These are phyloP conservation scores for Somion occarium DNA, from an alignment of 1,284 basidiomycete species.

Conservation along the genomic window DNA sequence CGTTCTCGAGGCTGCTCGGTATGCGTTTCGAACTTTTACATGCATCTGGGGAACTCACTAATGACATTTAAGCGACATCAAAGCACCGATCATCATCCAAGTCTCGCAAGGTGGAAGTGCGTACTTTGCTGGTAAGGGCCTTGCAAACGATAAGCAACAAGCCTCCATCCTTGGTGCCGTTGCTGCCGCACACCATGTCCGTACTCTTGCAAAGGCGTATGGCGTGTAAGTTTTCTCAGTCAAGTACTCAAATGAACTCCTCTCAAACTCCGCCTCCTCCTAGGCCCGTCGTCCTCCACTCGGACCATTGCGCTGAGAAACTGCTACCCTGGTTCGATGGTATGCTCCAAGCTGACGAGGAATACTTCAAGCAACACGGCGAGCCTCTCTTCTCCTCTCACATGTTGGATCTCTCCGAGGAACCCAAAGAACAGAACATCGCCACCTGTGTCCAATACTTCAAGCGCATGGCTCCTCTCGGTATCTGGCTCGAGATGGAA, in stretches of 20 bases:
- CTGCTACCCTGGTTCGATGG: constrained; percentile 99
- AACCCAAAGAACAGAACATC: constrained; percentile 98
- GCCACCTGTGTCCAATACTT: constrained; percentile 93
- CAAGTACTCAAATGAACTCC: not conserved
- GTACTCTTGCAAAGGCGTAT: constrained; percentile 84
- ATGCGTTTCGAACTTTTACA: constrained; percentile 13
- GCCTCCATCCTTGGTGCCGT: constrained; percentile 93
- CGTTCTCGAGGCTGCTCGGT: constrained; percentile 86
- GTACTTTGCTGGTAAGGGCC: constrained; percentile 96
- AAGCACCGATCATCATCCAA: constrained; percentile 97
- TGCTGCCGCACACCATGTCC: constrained; percentile 92
- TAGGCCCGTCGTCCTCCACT: constrained; percentile 96
- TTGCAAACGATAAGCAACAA: constrained; percentile 93
- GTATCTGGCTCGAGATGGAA: constrained; percentile 99
- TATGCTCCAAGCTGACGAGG: constrained; percentile 97
- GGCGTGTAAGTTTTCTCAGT: constrained; percentile 66
- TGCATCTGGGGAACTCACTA: not conserved
- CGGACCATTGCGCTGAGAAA: constrained; percentile 98
- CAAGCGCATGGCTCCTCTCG: constrained; percentile 89
- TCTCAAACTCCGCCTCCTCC: not conserved
- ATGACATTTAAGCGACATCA: constrained; percentile 60
- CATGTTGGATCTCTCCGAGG: constrained; percentile 99
- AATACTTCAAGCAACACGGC: constrained; percentile 85
- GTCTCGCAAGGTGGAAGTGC: constrained; percentile 96
- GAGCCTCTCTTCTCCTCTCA: constrained; percentile 97